These are phyloP conservation scores for Amylocystis lapponica DNA, from an alignment of 768 basidiomycete genomes.

Conservation along the genomic window DNA sequence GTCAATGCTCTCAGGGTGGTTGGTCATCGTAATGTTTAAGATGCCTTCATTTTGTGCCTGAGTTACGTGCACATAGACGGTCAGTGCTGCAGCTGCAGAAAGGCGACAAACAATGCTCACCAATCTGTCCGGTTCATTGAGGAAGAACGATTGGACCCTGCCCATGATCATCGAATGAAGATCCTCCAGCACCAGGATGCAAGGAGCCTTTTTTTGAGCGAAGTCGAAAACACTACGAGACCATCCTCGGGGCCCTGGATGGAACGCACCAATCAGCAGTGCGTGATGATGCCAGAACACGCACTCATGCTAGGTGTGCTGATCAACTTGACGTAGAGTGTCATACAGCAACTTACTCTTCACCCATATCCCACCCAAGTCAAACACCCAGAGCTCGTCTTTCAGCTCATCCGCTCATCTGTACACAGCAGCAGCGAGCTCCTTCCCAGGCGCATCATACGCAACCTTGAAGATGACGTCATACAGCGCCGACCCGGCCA, in stretches of 20 bases:
- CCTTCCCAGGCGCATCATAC: constrained; percentile 7
- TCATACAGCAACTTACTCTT: constrained; percentile 21
- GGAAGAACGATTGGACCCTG: too few species aligned
- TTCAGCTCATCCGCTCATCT: constrained; percentile 9
- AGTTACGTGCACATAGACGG: too few species aligned
- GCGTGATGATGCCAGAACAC: not conserved
- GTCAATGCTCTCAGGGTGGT: constrained; percentile 34
- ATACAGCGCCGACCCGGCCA: too few species aligned
- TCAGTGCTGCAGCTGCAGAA: not conserved
- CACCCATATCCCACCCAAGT: constrained; percentile 29
- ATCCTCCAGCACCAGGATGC: constrained; percentile 36
- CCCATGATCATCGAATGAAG: constrained; percentile 36
- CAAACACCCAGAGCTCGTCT: constrained; percentile 32
- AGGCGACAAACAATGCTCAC: constrained; percentile 5
- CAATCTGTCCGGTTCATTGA: constrained; percentile 30
- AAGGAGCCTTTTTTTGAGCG: constrained; percentile 26
- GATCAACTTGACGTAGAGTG: constrained; percentile 38
- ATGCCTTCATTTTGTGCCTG: constrained; percentile 37
- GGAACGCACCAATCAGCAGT: not conserved
- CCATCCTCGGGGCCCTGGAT: constrained; percentile 17
- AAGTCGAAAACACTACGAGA: constrained; percentile 29
- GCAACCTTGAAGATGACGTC: constrained; percentile 6
- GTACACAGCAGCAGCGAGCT: constrained; percentile 11
- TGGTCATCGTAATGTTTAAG: constrained; percentile 32
- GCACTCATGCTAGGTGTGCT: constrained; percentile 21